These are phyloP conservation scores for Ensete glaucum DNA, from an alignment of 176 grass and related monocot genomes.

Conservation along the genomic window DNA sequence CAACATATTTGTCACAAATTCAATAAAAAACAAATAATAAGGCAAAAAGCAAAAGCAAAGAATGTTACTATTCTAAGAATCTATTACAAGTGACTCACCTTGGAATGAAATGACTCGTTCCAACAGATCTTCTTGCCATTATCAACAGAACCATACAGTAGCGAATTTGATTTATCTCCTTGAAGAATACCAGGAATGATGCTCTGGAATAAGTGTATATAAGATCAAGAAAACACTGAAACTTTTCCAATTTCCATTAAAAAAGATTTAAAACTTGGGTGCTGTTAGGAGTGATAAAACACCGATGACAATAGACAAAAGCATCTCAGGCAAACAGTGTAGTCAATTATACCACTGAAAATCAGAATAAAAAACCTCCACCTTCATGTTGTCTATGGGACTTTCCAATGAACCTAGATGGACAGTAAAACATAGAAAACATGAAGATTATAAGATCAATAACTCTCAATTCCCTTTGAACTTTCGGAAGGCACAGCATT, in stretches of 20 bases:
- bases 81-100: conserved; percentile 34
- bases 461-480: neutral
- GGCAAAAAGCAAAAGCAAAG: neutral
- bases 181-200: conserved; percentile 99
- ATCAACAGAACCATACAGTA: conserved; percentile 94
- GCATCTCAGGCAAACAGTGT: neutral
- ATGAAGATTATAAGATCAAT: neutral
- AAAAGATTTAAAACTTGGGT: too few relatives aligned
- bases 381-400: neutral
- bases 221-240: neutral
- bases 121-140: conserved; percentile 99
- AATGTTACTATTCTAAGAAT: neutral
- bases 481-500: neutral
- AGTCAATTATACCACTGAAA: neutral
- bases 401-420: neutral
- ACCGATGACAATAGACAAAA: too few relatives aligned
- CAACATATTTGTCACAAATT: too few relatives aligned
- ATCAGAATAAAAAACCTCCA: neutral
- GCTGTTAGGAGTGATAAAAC: too few relatives aligned
- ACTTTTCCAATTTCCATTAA: too few relatives aligned
- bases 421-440: conserved; percentile 6
- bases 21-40: neutral
- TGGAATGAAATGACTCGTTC: conserved; percentile 89
- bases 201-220: conserved; percentile 40
- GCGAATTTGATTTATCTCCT: conserved; percentile 97